These are phyloP conservation scores for Ogataea pini DNA, from an alignment of 805 yeast genomes.

Conservation along the genomic window DNA sequence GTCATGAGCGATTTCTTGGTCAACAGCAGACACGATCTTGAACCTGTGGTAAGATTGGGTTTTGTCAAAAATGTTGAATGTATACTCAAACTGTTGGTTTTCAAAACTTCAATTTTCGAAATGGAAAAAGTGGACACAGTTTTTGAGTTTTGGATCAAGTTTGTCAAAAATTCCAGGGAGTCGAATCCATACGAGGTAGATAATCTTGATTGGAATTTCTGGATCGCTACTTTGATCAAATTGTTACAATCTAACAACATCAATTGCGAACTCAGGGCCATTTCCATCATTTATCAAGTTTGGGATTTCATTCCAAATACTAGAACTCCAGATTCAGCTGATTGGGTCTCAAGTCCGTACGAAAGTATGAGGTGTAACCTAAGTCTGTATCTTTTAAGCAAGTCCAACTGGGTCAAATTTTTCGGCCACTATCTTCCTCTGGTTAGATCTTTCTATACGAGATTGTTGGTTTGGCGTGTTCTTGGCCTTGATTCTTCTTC, in stretches of 20 bases:
- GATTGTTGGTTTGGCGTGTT: conserved; percentile 67
- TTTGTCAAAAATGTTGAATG: conserved; percentile 27
- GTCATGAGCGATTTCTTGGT: conserved; percentile 39
- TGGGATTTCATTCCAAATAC: conserved; percentile 66
- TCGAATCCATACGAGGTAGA: conserved; percentile 16
- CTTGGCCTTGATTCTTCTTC: conserved; percentile 35
- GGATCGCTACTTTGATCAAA: conserved; percentile 60
- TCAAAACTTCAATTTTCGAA: conserved; percentile 28
- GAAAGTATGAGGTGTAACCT: conserved; percentile 51
- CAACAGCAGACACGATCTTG: conserved; percentile 33
- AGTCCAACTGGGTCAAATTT: conserved; percentile 51
- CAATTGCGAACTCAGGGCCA: conserved; percentile 59
- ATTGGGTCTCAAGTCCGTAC: conserved; percentile 43
- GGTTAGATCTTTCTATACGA: conserved; percentile 65
- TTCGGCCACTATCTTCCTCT: conserved; percentile 82
- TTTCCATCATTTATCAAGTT: conserved; percentile 67
- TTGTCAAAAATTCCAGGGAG: conserved; percentile 25
- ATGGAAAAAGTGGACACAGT: conserved; percentile 25
- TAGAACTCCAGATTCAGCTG: conserved; percentile 5
- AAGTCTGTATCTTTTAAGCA: conserved; percentile 54
- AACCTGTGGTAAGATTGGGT: conserved; percentile 26
- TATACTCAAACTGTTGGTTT: conserved; percentile 25
- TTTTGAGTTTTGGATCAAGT: conserved; percentile 27
- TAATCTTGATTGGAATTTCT: conserved; percentile 69
- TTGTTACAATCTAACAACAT: conserved; percentile 66